These are phyloP conservation scores for Plasmodium knowlesi DNA, from an alignment of 169 alveolate genomes.

Conservation along the genomic window DNA sequence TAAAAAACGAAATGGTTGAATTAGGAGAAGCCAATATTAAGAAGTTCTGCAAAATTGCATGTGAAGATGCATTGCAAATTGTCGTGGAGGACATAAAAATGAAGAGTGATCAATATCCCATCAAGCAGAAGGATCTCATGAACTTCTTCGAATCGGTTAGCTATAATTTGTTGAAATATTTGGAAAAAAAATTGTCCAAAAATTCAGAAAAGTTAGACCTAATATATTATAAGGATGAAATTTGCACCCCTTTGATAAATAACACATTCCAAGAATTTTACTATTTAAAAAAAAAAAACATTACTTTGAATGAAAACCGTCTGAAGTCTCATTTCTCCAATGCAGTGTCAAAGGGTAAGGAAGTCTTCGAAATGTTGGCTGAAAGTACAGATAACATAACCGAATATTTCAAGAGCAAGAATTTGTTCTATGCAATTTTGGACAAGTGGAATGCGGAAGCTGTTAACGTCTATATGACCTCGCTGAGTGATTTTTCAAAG, in stretches of 20 bases:
- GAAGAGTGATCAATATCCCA: conserved; percentile 76
- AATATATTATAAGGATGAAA: conserved; percentile 65
- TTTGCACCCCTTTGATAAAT: conserved; percentile 73
- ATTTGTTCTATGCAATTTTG: conserved; percentile 47
- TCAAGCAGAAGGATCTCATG: conserved; percentile 64
- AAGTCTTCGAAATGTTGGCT: conserved; percentile 65
- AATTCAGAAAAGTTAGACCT: conserved; percentile 64
- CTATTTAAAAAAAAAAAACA: conserved; percentile 68
- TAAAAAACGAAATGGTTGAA: conserved; percentile 68
- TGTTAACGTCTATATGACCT: conserved; percentile 34
- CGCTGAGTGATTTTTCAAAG: conserved; percentile 67
- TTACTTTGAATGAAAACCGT: conserved; percentile 58
- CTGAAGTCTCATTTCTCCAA: conserved; percentile 39
- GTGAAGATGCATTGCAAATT: conserved; percentile 76
- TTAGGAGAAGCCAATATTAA: conserved; percentile 69
- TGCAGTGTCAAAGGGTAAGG: conserved; percentile 74
- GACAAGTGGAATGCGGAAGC: conserved; percentile 76
- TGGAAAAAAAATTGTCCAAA: conserved; percentile 72
- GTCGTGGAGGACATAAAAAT: conserved; percentile 70
- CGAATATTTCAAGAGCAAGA: conserved; percentile 71
- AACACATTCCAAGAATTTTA: conserved; percentile 72
- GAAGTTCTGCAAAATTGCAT: conserved; percentile 75
- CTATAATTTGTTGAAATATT: conserved; percentile 66
- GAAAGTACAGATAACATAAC: conserved; percentile 72
- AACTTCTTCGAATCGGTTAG: conserved; percentile 74